phyloP scores from a whole-genome alignment of 2,329 filamentous ascomycete genomes.

The Aspergillus amoenus region DNA sequence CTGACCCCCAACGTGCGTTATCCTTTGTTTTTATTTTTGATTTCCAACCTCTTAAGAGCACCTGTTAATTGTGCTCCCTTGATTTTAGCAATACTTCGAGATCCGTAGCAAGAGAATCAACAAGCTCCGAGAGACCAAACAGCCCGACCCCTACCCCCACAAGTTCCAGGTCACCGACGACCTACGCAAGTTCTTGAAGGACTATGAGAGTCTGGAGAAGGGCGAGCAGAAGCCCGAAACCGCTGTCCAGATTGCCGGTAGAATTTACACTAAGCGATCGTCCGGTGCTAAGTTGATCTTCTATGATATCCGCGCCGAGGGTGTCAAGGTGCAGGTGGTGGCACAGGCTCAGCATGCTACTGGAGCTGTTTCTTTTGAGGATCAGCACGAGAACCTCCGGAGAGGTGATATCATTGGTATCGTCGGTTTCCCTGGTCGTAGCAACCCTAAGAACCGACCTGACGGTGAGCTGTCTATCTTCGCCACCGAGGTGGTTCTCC shows the following conservation, averaged over 20 bases:
- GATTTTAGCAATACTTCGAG: constrained; percentile 82
- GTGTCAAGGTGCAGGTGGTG: constrained; percentile 83
- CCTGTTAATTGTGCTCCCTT: constrained; percentile 15
- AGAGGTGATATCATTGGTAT: constrained; percentile 92
- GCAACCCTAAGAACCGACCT: constrained; percentile 81
- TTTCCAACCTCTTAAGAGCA: not conserved
- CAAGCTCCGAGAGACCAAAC: constrained; percentile 69
- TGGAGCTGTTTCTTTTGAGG: constrained; percentile 70
- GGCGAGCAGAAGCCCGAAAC: constrained; percentile 78
- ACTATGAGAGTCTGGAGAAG: constrained; percentile 77
- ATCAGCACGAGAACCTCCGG: constrained; percentile 85
- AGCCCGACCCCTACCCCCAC: constrained; percentile 88
- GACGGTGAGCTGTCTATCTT: constrained; percentile 94
- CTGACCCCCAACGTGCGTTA: constrained; percentile 67
- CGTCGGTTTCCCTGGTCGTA: constrained; percentile 78
- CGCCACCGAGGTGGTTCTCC: constrained; percentile 77
- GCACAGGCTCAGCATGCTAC: constrained; percentile 79
- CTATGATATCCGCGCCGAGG: constrained; percentile 79
- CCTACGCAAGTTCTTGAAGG: constrained; percentile 72
- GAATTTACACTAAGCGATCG: constrained; percentile 85
- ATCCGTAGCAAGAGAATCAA: constrained; percentile 83
- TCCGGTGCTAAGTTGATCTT: constrained; percentile 85
- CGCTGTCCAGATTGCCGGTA: constrained; percentile 73
- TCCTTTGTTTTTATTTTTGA: not conserved
- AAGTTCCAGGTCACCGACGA: constrained; percentile 86